Percentiles rank a stretch among this genome's conserved stretches.
These are phyloP conservation scores for Stemphylium vesicarium DNA, from an alignment of 2,329 filamentous ascomycete species.

Conservation along the genomic window DNA sequence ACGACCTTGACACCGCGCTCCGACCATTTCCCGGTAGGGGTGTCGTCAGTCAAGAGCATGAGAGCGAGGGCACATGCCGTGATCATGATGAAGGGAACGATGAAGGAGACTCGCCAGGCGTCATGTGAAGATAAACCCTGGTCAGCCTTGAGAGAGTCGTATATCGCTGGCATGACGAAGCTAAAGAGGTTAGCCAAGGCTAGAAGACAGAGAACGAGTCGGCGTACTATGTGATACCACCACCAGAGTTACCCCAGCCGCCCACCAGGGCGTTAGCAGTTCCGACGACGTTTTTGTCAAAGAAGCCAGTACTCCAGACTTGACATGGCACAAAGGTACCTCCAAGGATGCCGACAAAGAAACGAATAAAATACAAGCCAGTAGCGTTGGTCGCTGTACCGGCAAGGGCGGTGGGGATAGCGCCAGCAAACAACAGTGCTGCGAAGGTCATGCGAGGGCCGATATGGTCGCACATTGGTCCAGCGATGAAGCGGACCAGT, in stretches of 20 bases:
- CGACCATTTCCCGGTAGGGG: conserved; percentile 81
- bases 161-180: conserved; percentile 91
- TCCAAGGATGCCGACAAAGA: conserved; percentile 82
- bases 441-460: conserved; percentile 83
- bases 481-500: conserved; percentile 76
- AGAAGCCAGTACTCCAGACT: conserved; percentile 92
- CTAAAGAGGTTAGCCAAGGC: conserved; percentile 26
- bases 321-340: conserved; percentile 84
- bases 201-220: not conserved
- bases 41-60: conserved; percentile 78
- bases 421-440: conserved; percentile 75
- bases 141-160: conserved; percentile 71
- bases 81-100: conserved; percentile 82
- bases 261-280: conserved; percentile 86
- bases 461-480: conserved; percentile 83
- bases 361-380: conserved; percentile 75
- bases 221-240: conserved; percentile 77
- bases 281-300: conserved; percentile 89
- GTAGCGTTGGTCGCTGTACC: conserved; percentile 72
- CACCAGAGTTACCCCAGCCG: conserved; percentile 85
- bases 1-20: conserved; percentile 68
- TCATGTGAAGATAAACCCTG: conserved; percentile 68
- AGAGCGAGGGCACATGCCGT: conserved; percentile 70
- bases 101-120: conserved; percentile 84
- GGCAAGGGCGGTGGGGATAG: conserved; percentile 81